phyloP scores from a whole-genome alignment of 139 green algal genomes.

The Monoraphidium neglectum region DNA sequence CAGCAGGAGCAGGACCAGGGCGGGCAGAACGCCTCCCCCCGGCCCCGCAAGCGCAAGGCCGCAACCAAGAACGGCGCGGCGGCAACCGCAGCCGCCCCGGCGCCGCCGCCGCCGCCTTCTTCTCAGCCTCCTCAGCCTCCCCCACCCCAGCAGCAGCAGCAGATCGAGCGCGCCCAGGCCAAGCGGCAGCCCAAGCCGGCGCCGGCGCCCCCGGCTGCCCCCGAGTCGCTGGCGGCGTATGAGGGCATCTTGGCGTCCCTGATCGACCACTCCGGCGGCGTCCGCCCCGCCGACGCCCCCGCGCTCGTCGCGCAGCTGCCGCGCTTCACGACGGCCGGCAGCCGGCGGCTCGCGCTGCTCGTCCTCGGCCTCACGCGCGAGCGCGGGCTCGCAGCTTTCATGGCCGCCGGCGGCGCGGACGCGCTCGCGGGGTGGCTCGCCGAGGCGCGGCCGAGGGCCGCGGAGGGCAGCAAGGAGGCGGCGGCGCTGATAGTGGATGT shows the following conservation, averaged over 20 bases:
- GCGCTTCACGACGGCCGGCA: background rate
- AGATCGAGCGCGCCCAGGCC: background rate
- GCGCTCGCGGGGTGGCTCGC: conserved; percentile 14
- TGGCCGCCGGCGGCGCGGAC: conserved; percentile 1
- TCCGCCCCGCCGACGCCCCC: background rate
- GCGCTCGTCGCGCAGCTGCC: conserved; percentile 5
- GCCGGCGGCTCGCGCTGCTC: conserved; percentile 9
- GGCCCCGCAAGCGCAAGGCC: no score
- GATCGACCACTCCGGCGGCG: conserved; percentile 14
- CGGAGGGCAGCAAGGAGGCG: conserved; percentile 12
- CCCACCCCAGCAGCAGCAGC: background rate
- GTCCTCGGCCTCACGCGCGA: conserved; percentile 4
- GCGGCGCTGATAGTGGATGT: background rate
- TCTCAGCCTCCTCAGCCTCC: background rate
- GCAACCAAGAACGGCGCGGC: no score
- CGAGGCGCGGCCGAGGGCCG: background rate
- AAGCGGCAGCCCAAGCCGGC: background rate
- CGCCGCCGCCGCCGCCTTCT: background rate
- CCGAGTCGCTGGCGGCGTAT: conserved; percentile 12
- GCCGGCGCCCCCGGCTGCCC: background rate
- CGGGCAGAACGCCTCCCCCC: no score
- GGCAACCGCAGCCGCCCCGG: no score
- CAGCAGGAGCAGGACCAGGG: background rate
- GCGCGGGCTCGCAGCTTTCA: conserved; percentile 16
- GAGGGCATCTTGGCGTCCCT: conserved; percentile 9